These are phyloP conservation scores for Curvularia eragrostidis DNA, from an alignment of 2,329 filamentous ascomycete species.

Conservation along the genomic window DNA sequence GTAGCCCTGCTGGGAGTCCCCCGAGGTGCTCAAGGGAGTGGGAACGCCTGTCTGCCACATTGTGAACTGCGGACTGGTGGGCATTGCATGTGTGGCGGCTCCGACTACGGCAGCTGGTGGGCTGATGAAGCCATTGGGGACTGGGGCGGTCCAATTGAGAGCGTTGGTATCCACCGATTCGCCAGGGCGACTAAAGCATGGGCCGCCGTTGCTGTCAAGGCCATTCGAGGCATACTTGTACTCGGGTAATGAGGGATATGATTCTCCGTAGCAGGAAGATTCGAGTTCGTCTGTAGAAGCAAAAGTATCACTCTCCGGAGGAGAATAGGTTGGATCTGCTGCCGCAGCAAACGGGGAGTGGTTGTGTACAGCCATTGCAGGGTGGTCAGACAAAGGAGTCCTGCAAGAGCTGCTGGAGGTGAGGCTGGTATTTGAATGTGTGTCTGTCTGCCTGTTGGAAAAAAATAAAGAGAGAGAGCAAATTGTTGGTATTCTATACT, in stretches of 20 bases:
- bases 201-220: background rate
- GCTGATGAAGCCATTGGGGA: slow-evolving; percentile 10
- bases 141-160: slow-evolving; percentile 10
- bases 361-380: slow-evolving; percentile 11
- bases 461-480: background rate
- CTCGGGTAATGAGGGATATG: slow-evolving; percentile 9
- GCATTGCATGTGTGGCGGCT: background rate
- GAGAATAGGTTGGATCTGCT: slow-evolving; percentile 11
- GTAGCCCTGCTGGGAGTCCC: slow-evolving; percentile 11
- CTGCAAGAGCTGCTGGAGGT: background rate
- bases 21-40: slow-evolving; percentile 9
- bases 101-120: background rate
- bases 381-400: background rate
- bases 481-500: slow-evolving; percentile 4
- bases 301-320: slow-evolving; percentile 14
- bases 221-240: slow-evolving; percentile 5
- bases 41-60: slow-evolving; percentile 8
- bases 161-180: slow-evolving; percentile 1
- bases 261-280: slow-evolving; percentile 8
- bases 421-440: background rate
- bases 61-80: slow-evolving; percentile 3
- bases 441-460: background rate
- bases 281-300: slow-evolving; percentile 14
- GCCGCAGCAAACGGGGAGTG: slow-evolving; percentile 5
- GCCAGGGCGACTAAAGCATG: slow-evolving; percentile 7